Evolutionary conservation across 176 grass and related monocot genomes (phyloP).

Genomic region (maize (Zea mays)): Zm-B73-REFERENCE-NAM-5.0 NC_050100.1:70652001-70652500

Average conservation of each 20-base stretch:
- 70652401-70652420: too few species aligned
- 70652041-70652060: constrained; percentile 38
- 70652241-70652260: too few species aligned
- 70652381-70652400: background rate
- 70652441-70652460: constrained; percentile 13
- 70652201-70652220: constrained; percentile 48
- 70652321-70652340: constrained; percentile 47
- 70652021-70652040: constrained; percentile 59
- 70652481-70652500: constrained; percentile 1
- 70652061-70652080: constrained; percentile 55
- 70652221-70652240: background rate
- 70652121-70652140: constrained; percentile 27
- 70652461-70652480: background rate
- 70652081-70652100: constrained; percentile 30
- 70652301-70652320: constrained; percentile 55
- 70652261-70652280: background rate
- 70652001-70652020: constrained; percentile 4
- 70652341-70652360: constrained; percentile 46
- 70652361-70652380: background rate
- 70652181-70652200: constrained; percentile 14
- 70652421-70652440: too few species aligned
- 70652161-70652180: background rate
- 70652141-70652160: background rate
- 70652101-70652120: constrained; percentile 42
- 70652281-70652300: background rate